Evolutionary conservation across 805 yeast genomes (phyloP).

Genomic region (Kockiozyma suomiensis): DNA sequence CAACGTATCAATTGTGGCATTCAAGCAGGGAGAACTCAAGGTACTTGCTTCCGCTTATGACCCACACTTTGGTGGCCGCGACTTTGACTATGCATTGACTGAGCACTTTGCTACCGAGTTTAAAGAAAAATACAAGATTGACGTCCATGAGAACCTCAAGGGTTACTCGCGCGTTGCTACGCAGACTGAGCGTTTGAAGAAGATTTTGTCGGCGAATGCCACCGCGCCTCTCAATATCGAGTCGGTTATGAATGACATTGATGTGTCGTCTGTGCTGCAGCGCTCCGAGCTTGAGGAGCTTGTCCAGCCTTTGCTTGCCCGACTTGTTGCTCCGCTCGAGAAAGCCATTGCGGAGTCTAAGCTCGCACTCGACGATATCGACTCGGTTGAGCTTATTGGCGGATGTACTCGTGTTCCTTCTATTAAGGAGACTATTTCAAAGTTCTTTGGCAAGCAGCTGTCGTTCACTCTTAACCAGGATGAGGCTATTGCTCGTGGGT

Average conservation of each 20-base stretch:
- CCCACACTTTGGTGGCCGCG: slow-evolving; percentile 98
- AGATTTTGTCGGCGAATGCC: slow-evolving; percentile 93
- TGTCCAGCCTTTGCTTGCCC: slow-evolving; percentile 76
- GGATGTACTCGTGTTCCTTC: slow-evolving; percentile 98
- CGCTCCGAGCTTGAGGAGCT: slow-evolving; percentile 93
- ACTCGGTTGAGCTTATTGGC: slow-evolving; percentile 93
- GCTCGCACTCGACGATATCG: slow-evolving; percentile 70
- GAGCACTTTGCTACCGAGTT: slow-evolving; percentile 93
- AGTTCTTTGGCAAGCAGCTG: slow-evolving; percentile 79
- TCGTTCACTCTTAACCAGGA: slow-evolving; percentile 97
- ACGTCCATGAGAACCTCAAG: slow-evolving; percentile 87
- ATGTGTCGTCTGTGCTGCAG: slow-evolving; percentile 82
- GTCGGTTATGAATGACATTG: slow-evolving; percentile 96
- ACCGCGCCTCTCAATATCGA: slow-evolving; percentile 94
- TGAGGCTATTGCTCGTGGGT: slow-evolving; percentile 99
- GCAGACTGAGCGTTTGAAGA: slow-evolving; percentile 92
- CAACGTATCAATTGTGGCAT: slow-evolving; percentile 84
- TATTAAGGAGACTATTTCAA: slow-evolving; percentile 77
- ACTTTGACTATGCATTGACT: slow-evolving; percentile 90
- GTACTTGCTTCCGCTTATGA: slow-evolving; percentile 89
- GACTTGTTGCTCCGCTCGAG: slow-evolving; percentile 77
- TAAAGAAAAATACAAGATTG: slow-evolving; percentile 79
- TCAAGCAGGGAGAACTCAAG: slow-evolving; percentile 96
- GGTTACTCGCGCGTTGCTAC: slow-evolving; percentile 90
- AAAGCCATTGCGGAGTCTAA: slow-evolving; percentile 81